Percentiles rank a stretch among this genome's conserved stretches.
Evolutionary conservation across 2,329 filamentous ascomycete genomes (phyloP).

Genomic region (Neophaeococcomyces aloes): DNA sequence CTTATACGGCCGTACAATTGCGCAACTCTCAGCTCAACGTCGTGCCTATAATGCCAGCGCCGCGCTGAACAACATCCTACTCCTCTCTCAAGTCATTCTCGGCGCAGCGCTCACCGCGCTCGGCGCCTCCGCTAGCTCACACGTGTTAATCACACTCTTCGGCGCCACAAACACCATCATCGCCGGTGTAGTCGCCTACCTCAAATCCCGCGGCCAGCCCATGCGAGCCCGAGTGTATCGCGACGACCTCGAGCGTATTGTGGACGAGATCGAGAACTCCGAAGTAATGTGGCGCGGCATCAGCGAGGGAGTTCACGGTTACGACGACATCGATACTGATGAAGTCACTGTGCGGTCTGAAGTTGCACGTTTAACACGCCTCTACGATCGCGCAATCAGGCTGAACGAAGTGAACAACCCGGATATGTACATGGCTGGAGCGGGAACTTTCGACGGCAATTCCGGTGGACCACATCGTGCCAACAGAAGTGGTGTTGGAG

Average conservation of each 20-base stretch:
- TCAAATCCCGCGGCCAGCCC: slow-evolving; percentile 50
- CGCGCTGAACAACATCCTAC: slow-evolving; percentile 18
- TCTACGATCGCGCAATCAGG: slow-evolving; percentile 31
- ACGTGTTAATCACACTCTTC: slow-evolving; percentile 46
- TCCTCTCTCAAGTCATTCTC: slow-evolving; percentile 43
- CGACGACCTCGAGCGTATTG: slow-evolving; percentile 50
- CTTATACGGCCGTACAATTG: slow-evolving; percentile 19
- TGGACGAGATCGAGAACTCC: slow-evolving; percentile 43
- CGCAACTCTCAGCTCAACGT: slow-evolving; percentile 13
- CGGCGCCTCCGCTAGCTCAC: slow-evolving; percentile 45
- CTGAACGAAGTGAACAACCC: slow-evolving; percentile 32
- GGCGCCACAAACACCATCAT: slow-evolving; percentile 54
- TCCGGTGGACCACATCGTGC: slow-evolving; percentile 18
- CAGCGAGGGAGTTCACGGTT: slow-evolving; percentile 32
- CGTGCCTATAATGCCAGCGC: slow-evolving; percentile 18
- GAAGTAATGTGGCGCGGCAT: slow-evolving; percentile 47
- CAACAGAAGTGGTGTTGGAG: slow-evolving; percentile 11
- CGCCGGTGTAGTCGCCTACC: slow-evolving; percentile 49
- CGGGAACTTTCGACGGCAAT: slow-evolving; percentile 19
- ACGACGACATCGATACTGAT: slow-evolving; percentile 37
- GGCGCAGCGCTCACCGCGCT: slow-evolving; percentile 50
- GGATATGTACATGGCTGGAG: slow-evolving; percentile 29
- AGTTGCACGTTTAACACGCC: slow-evolving; percentile 25
- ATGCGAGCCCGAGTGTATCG: slow-evolving; percentile 48
- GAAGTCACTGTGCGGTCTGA: slow-evolving; percentile 34